Base-by-base conservation (phyloP, 2,329 filamentous ascomycete genomes). In the Calonectria ilicicola region DNA sequence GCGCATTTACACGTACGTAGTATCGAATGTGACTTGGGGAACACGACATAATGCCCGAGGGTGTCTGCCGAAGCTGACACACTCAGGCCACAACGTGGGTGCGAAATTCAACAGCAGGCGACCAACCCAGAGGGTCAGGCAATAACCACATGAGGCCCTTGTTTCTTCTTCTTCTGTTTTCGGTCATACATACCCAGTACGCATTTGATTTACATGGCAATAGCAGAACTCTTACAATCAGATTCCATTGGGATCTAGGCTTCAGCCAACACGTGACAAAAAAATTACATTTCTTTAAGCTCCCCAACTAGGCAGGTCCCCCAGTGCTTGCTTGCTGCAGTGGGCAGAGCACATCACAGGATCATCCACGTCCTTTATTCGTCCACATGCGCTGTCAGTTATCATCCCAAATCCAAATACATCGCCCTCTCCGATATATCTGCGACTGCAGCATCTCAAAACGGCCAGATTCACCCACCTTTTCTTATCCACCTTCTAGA, bases 401-500 rank as follows among this genome's bases (percentile, higher is more conserved):
- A 15, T 23, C 53, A 60, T 60, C 21, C 9, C 21, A 6, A 38
- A 5, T 40, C 21, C 53, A 26, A 26, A n/a, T 60, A n/a, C 26
- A 35, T 60, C 53, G 32, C 12, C 27, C 12, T 38, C 14, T 19
- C 32, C 15, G 53, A 14, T 40, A 40, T 40, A 40, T 47, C 44
- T 35, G 29, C 63, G 29, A 26, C 49, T 46, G 19, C 51, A 58
- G 27, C n/a, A 65, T 49, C 46, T 47, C 32, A 21, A 56, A n/a
- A 32, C 32, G 26, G 47, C 42, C 23, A 46, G 46, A 62, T 70
- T 58, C 53, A 46, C 49, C 40, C 46, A n/a, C 44, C 14, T 15
- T 74, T 62, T 68, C 63, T 70, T 56, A 47, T 65, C 60, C 64
- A 64, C 75, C 74, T 79, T 79, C 77, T 79, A 79, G 77, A 79